Percentiles rank a stretch among this genome's conserved stretches.
Evolutionary conservation across 2,329 filamentous ascomycete genomes (phyloP).

Genomic region (Pseudocercospora cruenta): DNA sequence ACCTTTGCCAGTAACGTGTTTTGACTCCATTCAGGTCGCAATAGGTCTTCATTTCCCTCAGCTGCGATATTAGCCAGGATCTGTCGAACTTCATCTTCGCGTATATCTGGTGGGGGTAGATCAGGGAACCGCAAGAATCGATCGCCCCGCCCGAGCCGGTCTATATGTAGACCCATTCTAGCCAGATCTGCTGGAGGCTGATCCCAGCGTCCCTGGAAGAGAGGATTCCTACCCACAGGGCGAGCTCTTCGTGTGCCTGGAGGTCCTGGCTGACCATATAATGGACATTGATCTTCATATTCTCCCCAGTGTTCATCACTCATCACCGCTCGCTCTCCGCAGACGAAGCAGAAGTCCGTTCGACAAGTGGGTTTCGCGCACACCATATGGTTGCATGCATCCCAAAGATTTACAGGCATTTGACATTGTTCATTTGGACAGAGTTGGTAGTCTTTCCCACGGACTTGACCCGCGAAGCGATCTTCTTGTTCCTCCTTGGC

Average conservation of each 20-base stretch:
- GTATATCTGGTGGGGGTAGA: too few species aligned
- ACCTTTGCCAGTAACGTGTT: too few species aligned
- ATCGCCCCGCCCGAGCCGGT: too few species aligned
- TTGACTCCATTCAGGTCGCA: too few species aligned
- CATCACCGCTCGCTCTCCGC: not conserved
- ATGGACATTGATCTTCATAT: not conserved
- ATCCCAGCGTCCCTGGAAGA: too few species aligned
- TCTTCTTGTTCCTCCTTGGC: not conserved
- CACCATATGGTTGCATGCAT: slow-evolving; percentile 12
- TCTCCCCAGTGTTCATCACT: slow-evolving; percentile 5
- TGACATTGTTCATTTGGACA: not conserved
- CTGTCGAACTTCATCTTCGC: too few species aligned
- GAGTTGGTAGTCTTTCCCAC: not conserved
- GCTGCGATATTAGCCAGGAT: too few species aligned
- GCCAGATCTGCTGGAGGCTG: too few species aligned
- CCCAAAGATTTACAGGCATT: not conserved
- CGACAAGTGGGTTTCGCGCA: not conserved
- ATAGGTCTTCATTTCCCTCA: too few species aligned
- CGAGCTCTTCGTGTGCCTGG: not conserved
- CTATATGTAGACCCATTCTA: too few species aligned
- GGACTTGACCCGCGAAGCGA: not conserved
- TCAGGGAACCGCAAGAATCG: too few species aligned
- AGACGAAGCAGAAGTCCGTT: slow-evolving; percentile 6
- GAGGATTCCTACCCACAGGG: too few species aligned
- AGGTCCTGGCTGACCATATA: slow-evolving; percentile 1